phyloP scores from a whole-genome alignment of 306 rosid species.

The Malus sieversii region DNA sequence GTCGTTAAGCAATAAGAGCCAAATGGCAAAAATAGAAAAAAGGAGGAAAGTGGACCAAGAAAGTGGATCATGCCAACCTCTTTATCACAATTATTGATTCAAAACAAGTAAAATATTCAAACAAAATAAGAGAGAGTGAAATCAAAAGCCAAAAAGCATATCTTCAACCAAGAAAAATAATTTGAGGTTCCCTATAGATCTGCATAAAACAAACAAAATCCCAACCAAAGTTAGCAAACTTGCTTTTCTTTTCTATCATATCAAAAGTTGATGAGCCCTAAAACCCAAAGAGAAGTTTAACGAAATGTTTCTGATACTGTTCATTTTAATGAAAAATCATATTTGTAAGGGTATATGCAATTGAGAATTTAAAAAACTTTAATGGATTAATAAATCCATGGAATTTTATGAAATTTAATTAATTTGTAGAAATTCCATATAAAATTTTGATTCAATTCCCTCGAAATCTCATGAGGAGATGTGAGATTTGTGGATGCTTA shows the following conservation, averaged over 20 bases:
- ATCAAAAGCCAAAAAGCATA: slow-evolving; percentile 7
- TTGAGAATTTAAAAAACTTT: too few species aligned
- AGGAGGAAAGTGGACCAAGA: background rate
- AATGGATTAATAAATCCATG: too few species aligned
- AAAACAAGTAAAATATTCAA: background rate
- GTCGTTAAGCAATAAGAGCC: background rate
- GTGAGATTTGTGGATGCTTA: too few species aligned
- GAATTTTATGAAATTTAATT: too few species aligned
- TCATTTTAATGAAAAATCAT: too few species aligned
- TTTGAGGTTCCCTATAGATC: background rate
- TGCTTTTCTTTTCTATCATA: background rate
- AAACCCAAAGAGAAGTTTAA: too few species aligned
- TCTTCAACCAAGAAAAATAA: background rate
- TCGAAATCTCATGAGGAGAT: too few species aligned
- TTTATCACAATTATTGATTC: background rate
- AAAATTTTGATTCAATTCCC: too few species aligned
- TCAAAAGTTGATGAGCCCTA: background rate
- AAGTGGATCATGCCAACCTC: background rate
- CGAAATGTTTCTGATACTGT: too few species aligned
- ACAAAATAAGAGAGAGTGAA: background rate
- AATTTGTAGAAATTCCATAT: too few species aligned
- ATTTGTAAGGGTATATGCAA: too few species aligned
- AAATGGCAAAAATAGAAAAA: background rate
- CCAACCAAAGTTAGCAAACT: background rate
- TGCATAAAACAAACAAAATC: background rate